Conservation (phyloP, 441 rosid species). For the Erodium moschatum region DNA sequence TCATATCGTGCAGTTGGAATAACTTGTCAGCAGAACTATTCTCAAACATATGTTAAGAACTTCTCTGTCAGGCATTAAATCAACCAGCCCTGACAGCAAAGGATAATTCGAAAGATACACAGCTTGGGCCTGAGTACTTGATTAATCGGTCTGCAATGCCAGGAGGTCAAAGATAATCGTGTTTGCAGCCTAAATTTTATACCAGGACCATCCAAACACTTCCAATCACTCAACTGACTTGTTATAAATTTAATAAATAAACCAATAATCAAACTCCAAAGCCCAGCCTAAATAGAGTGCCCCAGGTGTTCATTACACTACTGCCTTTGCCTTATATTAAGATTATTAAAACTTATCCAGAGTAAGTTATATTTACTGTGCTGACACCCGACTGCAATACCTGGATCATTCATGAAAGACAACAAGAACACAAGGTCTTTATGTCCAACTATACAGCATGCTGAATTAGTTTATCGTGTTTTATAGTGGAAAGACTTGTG, state of each 20-base stretch:
- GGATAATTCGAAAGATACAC: background rate
- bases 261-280: background rate
- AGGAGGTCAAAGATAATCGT: background rate
- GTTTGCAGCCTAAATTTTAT: background rate
- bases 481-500: background rate
- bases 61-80: constrained; percentile 3
- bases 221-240: background rate
- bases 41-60: background rate
- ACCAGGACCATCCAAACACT: constrained; percentile 4
- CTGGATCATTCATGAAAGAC: constrained; percentile 2
- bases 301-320: background rate
- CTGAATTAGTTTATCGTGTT: constrained; percentile 13
- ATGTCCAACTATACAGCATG: background rate
- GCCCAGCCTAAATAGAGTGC: background rate
- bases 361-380: background rate
- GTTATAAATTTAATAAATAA: background rate
- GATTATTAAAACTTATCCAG: background rate
- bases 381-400: background rate
- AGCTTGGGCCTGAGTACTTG: background rate
- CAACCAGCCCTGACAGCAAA: background rate
- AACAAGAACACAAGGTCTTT: constrained; percentile 1
- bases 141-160: background rate
- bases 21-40: background rate
- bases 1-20: background rate
- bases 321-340: background rate